Evolutionary conservation across 768 basidiomycete species (phyloP).

Genomic region (Amanita thiersii): DNA sequence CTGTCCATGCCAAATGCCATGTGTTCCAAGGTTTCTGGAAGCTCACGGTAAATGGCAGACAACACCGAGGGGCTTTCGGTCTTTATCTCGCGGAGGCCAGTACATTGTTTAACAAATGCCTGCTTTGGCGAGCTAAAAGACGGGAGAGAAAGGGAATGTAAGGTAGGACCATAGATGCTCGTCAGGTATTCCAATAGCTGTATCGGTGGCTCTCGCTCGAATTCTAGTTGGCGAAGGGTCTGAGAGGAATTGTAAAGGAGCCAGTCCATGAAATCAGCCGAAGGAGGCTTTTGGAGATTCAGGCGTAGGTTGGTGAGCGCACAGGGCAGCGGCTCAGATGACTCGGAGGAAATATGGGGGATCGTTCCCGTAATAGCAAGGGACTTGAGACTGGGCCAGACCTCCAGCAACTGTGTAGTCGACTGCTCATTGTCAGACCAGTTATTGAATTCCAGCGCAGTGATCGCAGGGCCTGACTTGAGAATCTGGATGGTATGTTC

Average conservation of each 20-base stretch:
- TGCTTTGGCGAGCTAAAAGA: conserved; percentile 42
- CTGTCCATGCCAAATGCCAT: conserved; percentile 55
- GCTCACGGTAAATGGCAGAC: conserved; percentile 1
- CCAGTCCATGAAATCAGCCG: conserved; percentile 60
- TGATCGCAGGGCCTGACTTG: conserved; percentile 43
- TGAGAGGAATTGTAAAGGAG: conserved; percentile 50
- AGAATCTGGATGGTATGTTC: conserved; percentile 42
- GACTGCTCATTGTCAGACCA: conserved; percentile 58
- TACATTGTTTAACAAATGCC: conserved; percentile 36
- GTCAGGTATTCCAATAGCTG: conserved; percentile 50
- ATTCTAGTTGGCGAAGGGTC: conserved; percentile 44
- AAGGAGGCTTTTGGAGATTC: conserved; percentile 59
- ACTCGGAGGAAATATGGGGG: conserved; percentile 38
- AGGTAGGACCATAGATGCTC: conserved; percentile 34
- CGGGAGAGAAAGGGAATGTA: conserved; percentile 53
- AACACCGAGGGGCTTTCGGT: conserved; percentile 35
- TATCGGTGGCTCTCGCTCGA: conserved; percentile 51
- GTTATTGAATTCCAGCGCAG: conserved; percentile 55
- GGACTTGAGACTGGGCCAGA: conserved; percentile 51
- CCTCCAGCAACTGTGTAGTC: conserved; percentile 52
- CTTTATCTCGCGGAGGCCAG: conserved; percentile 42
- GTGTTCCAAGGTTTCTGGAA: conserved; percentile 29
- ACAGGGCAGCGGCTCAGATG: conserved; percentile 35
- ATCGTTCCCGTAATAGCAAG: conserved; percentile 54
- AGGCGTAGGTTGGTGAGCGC: conserved; percentile 46